Percentiles rank a stretch among this genome's conserved stretches.
phyloP scores from a whole-genome alignment of 2,329 filamentous ascomycete species.

The Chrysoporthe cubensis region DNA sequence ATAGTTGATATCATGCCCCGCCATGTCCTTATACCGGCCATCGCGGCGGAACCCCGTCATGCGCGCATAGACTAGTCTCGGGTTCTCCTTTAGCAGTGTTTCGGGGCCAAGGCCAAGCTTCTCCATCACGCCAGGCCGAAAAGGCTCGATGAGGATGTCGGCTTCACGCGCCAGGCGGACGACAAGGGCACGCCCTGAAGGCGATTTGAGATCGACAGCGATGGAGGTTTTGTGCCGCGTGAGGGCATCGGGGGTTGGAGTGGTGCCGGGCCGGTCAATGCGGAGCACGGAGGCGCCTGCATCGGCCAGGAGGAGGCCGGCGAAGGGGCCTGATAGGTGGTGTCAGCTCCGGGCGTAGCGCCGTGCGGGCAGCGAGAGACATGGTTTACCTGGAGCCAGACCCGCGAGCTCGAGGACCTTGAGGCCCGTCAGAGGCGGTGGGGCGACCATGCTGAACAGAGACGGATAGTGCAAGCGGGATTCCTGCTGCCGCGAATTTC shows the following conservation, averaged over 20 bases:
- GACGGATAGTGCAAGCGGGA: neutral
- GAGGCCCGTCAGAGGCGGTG: slow-evolving; percentile 53
- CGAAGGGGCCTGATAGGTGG: slow-evolving; percentile 71
- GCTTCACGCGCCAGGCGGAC: slow-evolving; percentile 63
- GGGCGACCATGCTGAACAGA: slow-evolving; percentile 39
- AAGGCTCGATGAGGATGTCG: slow-evolving; percentile 91
- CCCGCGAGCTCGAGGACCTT: slow-evolving; percentile 65
- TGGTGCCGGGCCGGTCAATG: slow-evolving; percentile 67
- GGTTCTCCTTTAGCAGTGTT: slow-evolving; percentile 68
- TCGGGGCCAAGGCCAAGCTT: slow-evolving; percentile 77
- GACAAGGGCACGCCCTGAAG: slow-evolving; percentile 66
- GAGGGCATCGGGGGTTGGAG: slow-evolving; percentile 69
- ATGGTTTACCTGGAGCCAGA: slow-evolving; percentile 60
- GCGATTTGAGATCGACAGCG: slow-evolving; percentile 75
- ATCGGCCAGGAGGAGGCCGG: slow-evolving; percentile 86
- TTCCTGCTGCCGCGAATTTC: too few species aligned
- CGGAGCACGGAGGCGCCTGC: slow-evolving; percentile 87
- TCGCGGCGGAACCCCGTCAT: slow-evolving; percentile 91
- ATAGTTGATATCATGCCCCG: slow-evolving; percentile 96
- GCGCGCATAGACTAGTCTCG: slow-evolving; percentile 76
- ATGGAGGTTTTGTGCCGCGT: slow-evolving; percentile 82
- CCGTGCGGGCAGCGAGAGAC: neutral
- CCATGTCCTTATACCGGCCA: slow-evolving; percentile 84
- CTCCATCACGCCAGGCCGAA: slow-evolving; percentile 88
- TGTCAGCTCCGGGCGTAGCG: slow-evolving; percentile 20